Evolutionary conservation across 805 yeast species (phyloP).

Genomic region (Saturnispora sekii): DNA sequence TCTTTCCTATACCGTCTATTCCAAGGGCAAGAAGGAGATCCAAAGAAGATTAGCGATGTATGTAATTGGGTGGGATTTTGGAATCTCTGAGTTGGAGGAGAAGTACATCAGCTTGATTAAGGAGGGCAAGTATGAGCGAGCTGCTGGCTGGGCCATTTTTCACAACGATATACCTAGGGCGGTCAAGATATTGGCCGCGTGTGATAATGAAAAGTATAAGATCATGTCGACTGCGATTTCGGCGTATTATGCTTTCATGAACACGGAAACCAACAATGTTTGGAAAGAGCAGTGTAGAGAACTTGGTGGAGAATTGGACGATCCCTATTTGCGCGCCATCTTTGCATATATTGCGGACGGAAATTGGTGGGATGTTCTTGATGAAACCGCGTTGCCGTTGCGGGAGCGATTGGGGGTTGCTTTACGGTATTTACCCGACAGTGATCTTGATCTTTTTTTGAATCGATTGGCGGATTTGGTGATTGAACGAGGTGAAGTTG

Average conservation of each 20-base stretch:
- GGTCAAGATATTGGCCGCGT: constrained; percentile 64
- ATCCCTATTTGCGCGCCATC: constrained; percentile 83
- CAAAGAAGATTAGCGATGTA: constrained; percentile 73
- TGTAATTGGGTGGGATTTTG: constrained; percentile 86
- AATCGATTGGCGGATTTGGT: constrained; percentile 62
- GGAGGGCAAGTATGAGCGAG: constrained; percentile 64
- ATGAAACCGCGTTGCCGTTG: constrained; percentile 79
- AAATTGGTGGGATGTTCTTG: constrained; percentile 94
- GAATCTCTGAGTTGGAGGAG: constrained; percentile 63
- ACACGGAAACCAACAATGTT: constrained; percentile 50
- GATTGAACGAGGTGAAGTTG: constrained; percentile 72
- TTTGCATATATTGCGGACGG: constrained; percentile 91
- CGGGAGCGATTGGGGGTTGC: constrained; percentile 90
- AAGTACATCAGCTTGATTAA: constrained; percentile 48
- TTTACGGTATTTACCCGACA: constrained; percentile 70
- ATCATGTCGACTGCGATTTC: constrained; percentile 91
- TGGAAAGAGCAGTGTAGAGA: constrained; percentile 92
- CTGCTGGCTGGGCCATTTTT: constrained; percentile 97
- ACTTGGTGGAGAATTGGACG: constrained; percentile 78
- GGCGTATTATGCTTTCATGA: constrained; percentile 67
- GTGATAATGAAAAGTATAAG: constrained; percentile 59
- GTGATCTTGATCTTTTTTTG: constrained; percentile 64
- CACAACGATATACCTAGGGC: constrained; percentile 82
- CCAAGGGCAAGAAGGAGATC: constrained; percentile 38
- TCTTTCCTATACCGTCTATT: constrained; percentile 32